Evolutionary conservation across 768 basidiomycete species (phyloP), one percentile per base, ranked within the genome.

Genomic region (Russula ochroleuca): DNA sequence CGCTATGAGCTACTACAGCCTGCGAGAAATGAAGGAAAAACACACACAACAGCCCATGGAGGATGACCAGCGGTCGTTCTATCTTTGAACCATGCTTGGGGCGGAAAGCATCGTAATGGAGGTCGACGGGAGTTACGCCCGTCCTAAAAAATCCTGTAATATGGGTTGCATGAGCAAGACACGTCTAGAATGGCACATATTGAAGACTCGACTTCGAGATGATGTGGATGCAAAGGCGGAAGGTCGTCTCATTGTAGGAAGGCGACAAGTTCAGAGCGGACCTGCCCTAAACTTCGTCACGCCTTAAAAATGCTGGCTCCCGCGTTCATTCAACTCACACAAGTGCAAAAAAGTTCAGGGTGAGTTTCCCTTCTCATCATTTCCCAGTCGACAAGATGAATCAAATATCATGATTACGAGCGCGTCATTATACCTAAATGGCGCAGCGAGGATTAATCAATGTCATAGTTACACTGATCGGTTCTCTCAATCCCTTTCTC

Each of bases 391-490:
- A 80, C 70, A 67, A 72, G 88, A 90, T 90, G 88, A 86, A 75
- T 81, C 70, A 72, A 72, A 72, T 71, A 69, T 74, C 75, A 67
- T 72, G 73, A 74, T 63, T 69, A 78, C 76, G 81, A 85, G 85
- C 75, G 78, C 77, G 73, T 72, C 73, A 73, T 68, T 72, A 78
- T 75, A 83, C 83, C 82, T n/a, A 78, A 79, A 77, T 75, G 72
- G 75, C 74, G 78, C 73, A 71, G 75, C 83, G 67, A 80, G 84
- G 87, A 76, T 78, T 8, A 37, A 47, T 13, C 10, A 78, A 82
- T 87, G 89, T 91, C 89, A 91, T 91, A 90, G 89, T 90, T 90
- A 91, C 89, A 86, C 89, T 90, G 89, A 91, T 83, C 80, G 78
- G 82, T 81, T 75, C 55, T 68, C 41, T 5, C 21, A n/a, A 67